These are phyloP conservation scores for Galeopsis tetrahit DNA, from an alignment of 257 asterid species.

Conservation along the genomic window DNA sequence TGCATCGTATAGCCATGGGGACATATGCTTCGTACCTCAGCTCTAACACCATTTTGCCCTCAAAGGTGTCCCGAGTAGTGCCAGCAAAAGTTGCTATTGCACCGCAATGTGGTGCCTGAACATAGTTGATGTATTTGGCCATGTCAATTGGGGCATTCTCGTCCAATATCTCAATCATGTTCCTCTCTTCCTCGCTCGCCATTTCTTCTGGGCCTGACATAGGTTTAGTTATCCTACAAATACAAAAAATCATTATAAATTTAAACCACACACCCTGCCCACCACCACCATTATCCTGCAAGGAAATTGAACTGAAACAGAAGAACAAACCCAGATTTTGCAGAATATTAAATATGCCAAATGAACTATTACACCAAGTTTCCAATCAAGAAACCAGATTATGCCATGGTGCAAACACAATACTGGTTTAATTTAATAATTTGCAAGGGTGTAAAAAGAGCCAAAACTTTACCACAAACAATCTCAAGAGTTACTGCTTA, in stretches of 20 bases:
- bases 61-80: constrained; percentile 87
- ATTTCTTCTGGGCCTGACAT: constrained; percentile 27
- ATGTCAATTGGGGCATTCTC: constrained; percentile 65
- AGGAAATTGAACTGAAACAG: too few species aligned
- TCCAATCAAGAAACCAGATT: too few species aligned
- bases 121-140: constrained; percentile 63
- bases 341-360: too few species aligned
- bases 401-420: too few species aligned
- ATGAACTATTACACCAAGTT: too few species aligned
- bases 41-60: constrained; percentile 77
- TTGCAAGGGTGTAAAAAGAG: too few species aligned
- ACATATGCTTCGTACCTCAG: constrained; percentile 88
- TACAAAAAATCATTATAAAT: too few species aligned
- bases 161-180: constrained; percentile 75
- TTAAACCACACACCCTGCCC: too few species aligned
- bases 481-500: not conserved
- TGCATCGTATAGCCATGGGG: constrained; percentile 87
- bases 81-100: constrained; percentile 94
- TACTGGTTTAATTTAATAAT: too few species aligned
- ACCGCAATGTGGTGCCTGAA: constrained; percentile 83
- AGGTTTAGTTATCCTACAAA: not conserved
- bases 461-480: too few species aligned
- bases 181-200: constrained; percentile 70
- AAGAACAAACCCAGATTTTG: too few species aligned
- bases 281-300: too few species aligned